Conservation (phyloP, 106 monocot species). For the Acanthochlamys bracteata region DNA sequence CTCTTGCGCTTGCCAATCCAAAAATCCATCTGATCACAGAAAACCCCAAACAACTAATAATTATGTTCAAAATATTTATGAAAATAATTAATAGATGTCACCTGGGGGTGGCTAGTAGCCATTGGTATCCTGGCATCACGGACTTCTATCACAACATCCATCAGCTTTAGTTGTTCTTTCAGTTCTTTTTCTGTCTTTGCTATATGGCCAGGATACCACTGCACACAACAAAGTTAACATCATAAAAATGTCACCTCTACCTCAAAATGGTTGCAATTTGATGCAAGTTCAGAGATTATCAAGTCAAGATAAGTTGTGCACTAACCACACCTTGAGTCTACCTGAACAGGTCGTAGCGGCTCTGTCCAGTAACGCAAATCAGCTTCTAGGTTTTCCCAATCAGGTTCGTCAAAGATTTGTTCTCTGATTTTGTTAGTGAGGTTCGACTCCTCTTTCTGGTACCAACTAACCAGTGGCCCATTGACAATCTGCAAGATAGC, state of each 20-base stretch:
- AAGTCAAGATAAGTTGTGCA: background rate
- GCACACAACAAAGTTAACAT: slow-evolving; percentile 10
- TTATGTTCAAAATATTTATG: background rate
- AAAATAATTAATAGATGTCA: slow-evolving; percentile 9
- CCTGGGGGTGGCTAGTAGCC: slow-evolving; percentile 89
- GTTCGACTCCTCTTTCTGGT: slow-evolving; percentile 25
- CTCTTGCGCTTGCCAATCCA: slow-evolving; percentile 90
- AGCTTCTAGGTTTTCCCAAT: slow-evolving; percentile 62
- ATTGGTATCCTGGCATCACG: slow-evolving; percentile 93
- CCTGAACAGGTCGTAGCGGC: slow-evolving; percentile 90
- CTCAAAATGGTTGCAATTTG: background rate
- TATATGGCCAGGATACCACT: slow-evolving; percentile 99
- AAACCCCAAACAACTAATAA: background rate
- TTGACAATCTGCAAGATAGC: slow-evolving; percentile 30
- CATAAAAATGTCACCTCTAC: background rate
- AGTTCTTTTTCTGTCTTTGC: slow-evolving; percentile 94
- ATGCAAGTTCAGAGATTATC: background rate
- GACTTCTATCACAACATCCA: slow-evolving; percentile 98
- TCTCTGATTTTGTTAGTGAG: slow-evolving; percentile 12
- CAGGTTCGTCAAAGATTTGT: slow-evolving; percentile 22
- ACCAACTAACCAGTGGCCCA: slow-evolving; percentile 30
- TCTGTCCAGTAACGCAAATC: slow-evolving; percentile 77
- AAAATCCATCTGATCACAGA: slow-evolving; percentile 71
- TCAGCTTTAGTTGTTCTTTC: slow-evolving; percentile 83
- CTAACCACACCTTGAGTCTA: slow-evolving; percentile 35